Conservation (phyloP, 2,329 filamentous ascomycete genomes). For the Drechslerella coelobrocha region DNA sequence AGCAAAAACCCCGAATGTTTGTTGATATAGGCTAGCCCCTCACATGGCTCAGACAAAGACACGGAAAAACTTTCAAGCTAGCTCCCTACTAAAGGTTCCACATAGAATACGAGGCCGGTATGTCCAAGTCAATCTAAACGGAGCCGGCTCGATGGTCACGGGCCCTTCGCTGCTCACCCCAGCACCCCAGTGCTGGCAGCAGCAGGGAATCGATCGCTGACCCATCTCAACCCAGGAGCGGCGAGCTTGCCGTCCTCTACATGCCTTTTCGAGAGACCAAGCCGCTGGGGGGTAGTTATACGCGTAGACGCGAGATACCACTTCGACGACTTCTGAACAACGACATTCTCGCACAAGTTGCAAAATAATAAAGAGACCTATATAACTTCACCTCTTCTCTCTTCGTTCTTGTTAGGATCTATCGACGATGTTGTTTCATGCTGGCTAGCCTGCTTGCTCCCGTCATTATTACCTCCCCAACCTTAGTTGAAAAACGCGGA, state of each 20-base stretch:
- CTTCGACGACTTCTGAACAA: slow-evolving; percentile 49
- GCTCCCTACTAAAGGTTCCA: slow-evolving; percentile 16
- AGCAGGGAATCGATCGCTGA: slow-evolving; percentile 33
- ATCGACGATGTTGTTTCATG: no score
- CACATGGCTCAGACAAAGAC: slow-evolving; percentile 40
- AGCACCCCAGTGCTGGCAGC: slow-evolving; percentile 15
- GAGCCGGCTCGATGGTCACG: background rate
- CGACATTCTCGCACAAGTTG: no score
- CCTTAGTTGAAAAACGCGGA: slow-evolving; percentile 48
- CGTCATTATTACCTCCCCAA: slow-evolving; percentile 36
- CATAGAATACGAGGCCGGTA: slow-evolving; percentile 39
- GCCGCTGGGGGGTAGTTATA: slow-evolving; percentile 10
- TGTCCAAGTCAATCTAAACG: background rate
- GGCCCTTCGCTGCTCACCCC: slow-evolving; percentile 12
- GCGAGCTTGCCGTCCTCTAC: background rate
- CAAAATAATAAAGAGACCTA: no score
- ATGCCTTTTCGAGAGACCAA: no score
- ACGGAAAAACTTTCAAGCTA: slow-evolving; percentile 49
- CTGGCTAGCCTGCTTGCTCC: slow-evolving; percentile 29
- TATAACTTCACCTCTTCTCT: slow-evolving; percentile 26
- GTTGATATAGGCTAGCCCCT: slow-evolving; percentile 22
- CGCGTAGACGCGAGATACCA: slow-evolving; percentile 36
- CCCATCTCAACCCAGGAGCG: slow-evolving; percentile 40
- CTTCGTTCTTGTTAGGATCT: slow-evolving; percentile 35
- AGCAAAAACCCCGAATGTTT: slow-evolving; percentile 33